Evolutionary conservation across 768 basidiomycete genomes (phyloP), one percentile per base, ranked within the genome.

Genomic region (Harrya chromipes): DNA sequence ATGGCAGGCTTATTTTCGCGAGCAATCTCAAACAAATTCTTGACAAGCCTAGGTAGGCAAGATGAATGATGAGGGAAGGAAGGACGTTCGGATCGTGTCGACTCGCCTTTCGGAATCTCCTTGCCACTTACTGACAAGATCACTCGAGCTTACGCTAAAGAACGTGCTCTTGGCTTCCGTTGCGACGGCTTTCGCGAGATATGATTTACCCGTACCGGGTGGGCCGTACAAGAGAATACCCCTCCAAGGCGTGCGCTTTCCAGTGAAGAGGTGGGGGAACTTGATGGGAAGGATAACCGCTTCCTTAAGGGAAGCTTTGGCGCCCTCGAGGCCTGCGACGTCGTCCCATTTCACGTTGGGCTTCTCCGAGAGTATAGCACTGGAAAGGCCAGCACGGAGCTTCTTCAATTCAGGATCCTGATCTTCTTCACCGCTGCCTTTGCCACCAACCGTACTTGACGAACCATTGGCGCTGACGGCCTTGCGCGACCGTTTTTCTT

Each of bases 251-350:
- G 94, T 97, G 16, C 97, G 86, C 69, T 98, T 98, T 34, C 95
- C 97, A 1, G 94, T 97, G 72, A 99, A 99, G 24, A 99, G 79
- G 70, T 97, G 94, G 2, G 97, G 97, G 61, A 97, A 98, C 69
- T 98, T 98, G 79, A 97, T 97, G 4, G 97, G 97, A n/a, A 99
- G 77, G 65, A 98, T 97, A 65, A 98, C 97, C 33, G 97, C 95
- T 68, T 98, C 97, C 66, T 98, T 97, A 62, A 99, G 72, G 5
- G 95, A 82, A 36, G 94, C 94, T 70, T 98, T 99, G 38, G 95
- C 97, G 23, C 81, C 84, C 63, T 95, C 94, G 10, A 99, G 78
- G 41, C 97, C 97, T 14, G 97, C 97, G 41, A 99, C 95, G 67
- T 99, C 97, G 62, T 97, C 94, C 97, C 97, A 99, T 60, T 85